Percentiles rank a stretch among this genome's conserved stretches.
These are phyloP conservation scores for Ceratobasidium theobromae DNA, from an alignment of 1,284 basidiomycete genomes.

Conservation along the genomic window DNA sequence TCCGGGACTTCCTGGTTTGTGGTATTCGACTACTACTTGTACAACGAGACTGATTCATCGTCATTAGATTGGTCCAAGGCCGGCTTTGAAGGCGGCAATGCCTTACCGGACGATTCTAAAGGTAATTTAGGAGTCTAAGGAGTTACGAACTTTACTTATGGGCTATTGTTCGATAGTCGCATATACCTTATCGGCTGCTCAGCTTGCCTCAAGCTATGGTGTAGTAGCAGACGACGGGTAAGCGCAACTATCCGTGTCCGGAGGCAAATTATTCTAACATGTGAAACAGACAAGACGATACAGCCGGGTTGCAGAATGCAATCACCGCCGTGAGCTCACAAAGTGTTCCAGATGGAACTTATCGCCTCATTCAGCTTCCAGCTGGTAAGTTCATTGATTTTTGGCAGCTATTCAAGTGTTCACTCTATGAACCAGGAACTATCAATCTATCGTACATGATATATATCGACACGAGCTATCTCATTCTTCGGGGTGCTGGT, in stretches of 20 bases:
- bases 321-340: constrained; percentile 24
- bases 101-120: constrained; percentile 29
- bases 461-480: constrained; percentile 30
- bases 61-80: constrained; percentile 31
- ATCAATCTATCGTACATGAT: constrained; percentile 30
- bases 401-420: background rate
- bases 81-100: constrained; percentile 29
- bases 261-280: background rate
- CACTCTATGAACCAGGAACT: background rate
- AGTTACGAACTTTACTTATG: background rate
- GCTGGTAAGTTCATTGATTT: constrained; percentile 1
- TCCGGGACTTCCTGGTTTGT: background rate
- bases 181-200: constrained; percentile 9
- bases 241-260: background rate
- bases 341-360: constrained; percentile 1
- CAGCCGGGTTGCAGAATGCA: constrained; percentile 16
- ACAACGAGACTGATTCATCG: no score
- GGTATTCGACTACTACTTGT: background rate
- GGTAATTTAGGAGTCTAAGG: no score
- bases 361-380: constrained; percentile 31
- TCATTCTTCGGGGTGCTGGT: constrained; percentile 31
- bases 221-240: constrained; percentile 30
- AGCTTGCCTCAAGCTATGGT: constrained; percentile 28
- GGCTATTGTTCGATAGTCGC: constrained; percentile 19
- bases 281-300: constrained; percentile 28